Evolutionary conservation across 805 yeast species (phyloP), one percentile per base, ranked within the genome.

Genomic region (Barnettozyma pratensis): DNA sequence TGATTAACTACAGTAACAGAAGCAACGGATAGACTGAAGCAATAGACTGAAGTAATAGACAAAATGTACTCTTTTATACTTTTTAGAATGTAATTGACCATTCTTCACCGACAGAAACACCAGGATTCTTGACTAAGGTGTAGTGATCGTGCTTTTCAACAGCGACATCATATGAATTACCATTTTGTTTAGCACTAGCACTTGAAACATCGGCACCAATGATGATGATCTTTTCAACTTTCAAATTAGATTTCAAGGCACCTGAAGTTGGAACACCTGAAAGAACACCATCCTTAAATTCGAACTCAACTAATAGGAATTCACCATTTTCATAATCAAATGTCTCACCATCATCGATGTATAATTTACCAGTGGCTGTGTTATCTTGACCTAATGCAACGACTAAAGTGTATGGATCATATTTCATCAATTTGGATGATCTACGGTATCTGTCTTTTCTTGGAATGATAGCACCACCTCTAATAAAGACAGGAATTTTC

Each of bases 311-410:
- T 40, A 69, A 63, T 3, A 80, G 46, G 57, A 53, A 83, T 29
- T 79, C 81, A 6, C 84, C 85, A 2, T 67, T 55, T 32, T 63
- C 49, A 61, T 80, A 80, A 40, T 71, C 76, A 55, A 76, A 87
- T 0, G 91, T 73, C 56, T 83, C 86, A 12, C 96, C 96, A 65
- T 91, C 98, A 63, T 91, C 98, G 36, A 85, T 65, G 63, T 90
- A 91, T 32, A 91, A 62, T 14, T 68, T 64, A 2, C 87, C 86
- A 0, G 65, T 64, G 0, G 91, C 89, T 6, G 57, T 54, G 1
- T 81, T 83, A 2, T 67, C 56, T 3, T 60, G 55, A 48, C 72
- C 72, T 9, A 83, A 72, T 0, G 87, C 87, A 39, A 91, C 67
- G 2, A 83, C 73, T 36, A 91, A 58, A 0, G 95, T 85, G 62